These are phyloP conservation scores for Entomortierella lignicola DNA, from an alignment of 192 early-diverging fungal genomes.

Conservation along the genomic window DNA sequence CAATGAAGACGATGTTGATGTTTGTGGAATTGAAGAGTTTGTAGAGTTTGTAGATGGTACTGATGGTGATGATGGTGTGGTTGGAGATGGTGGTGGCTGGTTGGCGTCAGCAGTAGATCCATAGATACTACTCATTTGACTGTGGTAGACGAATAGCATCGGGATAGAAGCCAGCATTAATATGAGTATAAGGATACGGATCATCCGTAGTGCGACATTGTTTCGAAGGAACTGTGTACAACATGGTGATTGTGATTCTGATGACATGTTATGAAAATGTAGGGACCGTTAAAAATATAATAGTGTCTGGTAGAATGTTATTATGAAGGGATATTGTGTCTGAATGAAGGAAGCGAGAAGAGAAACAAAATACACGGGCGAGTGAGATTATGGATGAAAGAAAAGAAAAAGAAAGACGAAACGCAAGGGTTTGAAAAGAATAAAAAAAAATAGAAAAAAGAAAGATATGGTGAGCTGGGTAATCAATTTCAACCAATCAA, in stretches of 20 bases:
- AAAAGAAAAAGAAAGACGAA: neutral
- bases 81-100: neutral
- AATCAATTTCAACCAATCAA: neutral
- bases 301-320: neutral
- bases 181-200: neutral
- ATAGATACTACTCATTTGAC: conserved; percentile 1
- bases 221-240: neutral
- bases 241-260: neutral
- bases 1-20: neutral
- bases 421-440: neutral
- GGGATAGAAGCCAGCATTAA: neutral
- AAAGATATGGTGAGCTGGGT: neutral
- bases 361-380: neutral
- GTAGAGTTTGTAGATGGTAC: neutral
- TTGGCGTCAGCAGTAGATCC: neutral
- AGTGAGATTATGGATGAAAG: neutral
- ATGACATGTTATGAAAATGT: neutral
- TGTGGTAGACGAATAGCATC: conserved; percentile 5
- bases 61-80: neutral
- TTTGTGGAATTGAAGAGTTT: neutral
- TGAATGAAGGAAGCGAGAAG: neutral
- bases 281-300: neutral
- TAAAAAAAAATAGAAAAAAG: neutral
- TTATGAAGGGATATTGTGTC: neutral
- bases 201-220: neutral